These are phyloP conservation scores for Diaporthe sp. DNA, from an alignment of 2,329 filamentous ascomycete genomes.

Conservation along the genomic window DNA sequence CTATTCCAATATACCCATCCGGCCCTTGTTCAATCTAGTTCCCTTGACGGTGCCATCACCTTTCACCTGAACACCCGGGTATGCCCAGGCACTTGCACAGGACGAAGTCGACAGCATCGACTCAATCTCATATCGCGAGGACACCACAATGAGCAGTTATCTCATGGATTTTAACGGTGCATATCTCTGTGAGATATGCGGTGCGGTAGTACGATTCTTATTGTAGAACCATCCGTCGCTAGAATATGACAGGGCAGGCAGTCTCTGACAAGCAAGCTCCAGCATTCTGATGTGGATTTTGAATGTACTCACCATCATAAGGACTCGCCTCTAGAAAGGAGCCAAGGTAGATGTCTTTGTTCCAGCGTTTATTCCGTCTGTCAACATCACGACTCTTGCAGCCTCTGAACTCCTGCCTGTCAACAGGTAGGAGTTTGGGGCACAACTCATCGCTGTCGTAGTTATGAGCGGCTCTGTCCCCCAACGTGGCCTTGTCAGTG, in stretches of 20 bases:
- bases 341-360: neutral
- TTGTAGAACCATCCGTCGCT: neutral
- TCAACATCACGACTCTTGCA: conserved; percentile 5
- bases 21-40: neutral
- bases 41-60: neutral
- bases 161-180: neutral
- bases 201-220: neutral
- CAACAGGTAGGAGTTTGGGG: neutral
- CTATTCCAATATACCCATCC: neutral
- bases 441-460: neutral
- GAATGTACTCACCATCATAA: neutral
- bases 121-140: neutral
- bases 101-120: neutral
- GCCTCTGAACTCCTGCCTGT: neutral
- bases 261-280: neutral
- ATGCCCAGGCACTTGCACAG: neutral
- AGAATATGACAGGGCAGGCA: neutral
- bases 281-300: neutral
- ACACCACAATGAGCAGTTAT: neutral
- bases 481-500: neutral
- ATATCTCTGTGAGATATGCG: neutral
- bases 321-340: neutral
- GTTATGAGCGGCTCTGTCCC: neutral
- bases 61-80: neutral
- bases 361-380: neutral